Evolutionary conservation across 1,284 basidiomycete genomes (phyloP), one percentile per base, ranked within the genome.

Genomic region (Meira miltonrushii): DNA sequence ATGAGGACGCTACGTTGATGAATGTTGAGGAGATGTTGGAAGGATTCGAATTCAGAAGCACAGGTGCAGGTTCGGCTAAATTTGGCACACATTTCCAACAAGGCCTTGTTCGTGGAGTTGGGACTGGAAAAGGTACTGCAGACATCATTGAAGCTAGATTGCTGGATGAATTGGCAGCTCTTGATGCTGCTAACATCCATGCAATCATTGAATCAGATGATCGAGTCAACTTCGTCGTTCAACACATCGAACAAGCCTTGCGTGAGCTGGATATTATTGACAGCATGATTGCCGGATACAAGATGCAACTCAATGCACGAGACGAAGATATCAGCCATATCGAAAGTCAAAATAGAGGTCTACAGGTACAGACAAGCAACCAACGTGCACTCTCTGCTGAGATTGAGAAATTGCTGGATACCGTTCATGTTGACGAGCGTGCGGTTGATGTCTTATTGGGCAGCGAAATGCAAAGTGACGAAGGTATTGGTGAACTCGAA

Each of bases 301-400:
- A 78, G 51, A 64, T 72, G 41, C 65, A 69, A 53, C 65, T 78
- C 60, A 75, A 77, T 19, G 55, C 67, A 21, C 65, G 75, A 1
- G 66, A 69, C 1, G 74, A 99, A 58, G 95, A 99, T 76, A 97
- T 99, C 60, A 85, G 85, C 9, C 93, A 87, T 75, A 97, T 99
- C 71, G 95, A 98, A 80, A 88, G 88, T 2, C 95, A 98, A 79
- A 94, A 95, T 75, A 85, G 93, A 55, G 95, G 95, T 69, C 81
- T 98, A 39, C 95, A 99, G 80, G 92, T 98, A 1, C 94, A 98
- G 74, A 97, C 88, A 10, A 92, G 94, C 73, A 99, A 98, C 72
- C 94, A 97, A 78, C 85, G 88, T 92, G 60, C 67, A 28, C 61
- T 78, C 25, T 64, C 68, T 50, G 57, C 58, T 38, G 75, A 78